Conservation (phyloP, 2,329 filamentous ascomycete species). For the Raffaelea ambrosiae region DNA sequence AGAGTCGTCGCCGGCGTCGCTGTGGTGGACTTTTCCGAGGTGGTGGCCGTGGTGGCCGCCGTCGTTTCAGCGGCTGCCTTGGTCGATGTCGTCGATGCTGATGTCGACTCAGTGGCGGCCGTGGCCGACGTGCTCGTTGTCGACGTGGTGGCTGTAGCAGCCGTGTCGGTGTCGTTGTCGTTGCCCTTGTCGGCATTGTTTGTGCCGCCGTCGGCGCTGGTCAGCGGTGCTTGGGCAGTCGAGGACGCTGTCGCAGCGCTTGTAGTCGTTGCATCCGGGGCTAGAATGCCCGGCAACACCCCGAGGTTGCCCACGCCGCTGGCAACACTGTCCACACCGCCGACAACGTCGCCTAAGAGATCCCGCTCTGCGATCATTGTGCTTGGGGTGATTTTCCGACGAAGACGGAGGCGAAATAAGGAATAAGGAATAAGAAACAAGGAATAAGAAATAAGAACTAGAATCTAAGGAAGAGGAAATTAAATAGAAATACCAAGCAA, state of each 20-base stretch:
- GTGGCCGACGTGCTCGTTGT: not conserved
- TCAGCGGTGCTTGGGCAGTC: not conserved
- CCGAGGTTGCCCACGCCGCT: not conserved
- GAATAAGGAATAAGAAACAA: not conserved
- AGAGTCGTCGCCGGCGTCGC: not conserved
- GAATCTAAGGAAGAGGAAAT: too few relatives aligned
- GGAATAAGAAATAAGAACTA: not conserved
- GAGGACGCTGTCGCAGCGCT: not conserved
- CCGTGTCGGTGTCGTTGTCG: not conserved
- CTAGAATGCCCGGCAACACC: too few relatives aligned
- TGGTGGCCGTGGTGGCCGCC: not conserved
- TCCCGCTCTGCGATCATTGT: not conserved
- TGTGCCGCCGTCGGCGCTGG: not conserved
- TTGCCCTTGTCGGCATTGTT: not conserved
- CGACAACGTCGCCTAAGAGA: not conserved
- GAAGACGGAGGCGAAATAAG: not conserved
- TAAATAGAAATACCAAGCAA: too few relatives aligned
- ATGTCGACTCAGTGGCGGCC: too few relatives aligned
- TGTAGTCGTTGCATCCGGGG: too few relatives aligned
- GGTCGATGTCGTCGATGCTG: not conserved
- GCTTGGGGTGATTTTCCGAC: not conserved
- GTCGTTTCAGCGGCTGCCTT: not conserved
- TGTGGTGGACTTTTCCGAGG: not conserved
- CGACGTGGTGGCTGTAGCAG: not conserved
- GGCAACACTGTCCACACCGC: not conserved